These are phyloP conservation scores for Pichia sp. DNA, from an alignment of 1,139 yeast species.

Conservation along the genomic window DNA sequence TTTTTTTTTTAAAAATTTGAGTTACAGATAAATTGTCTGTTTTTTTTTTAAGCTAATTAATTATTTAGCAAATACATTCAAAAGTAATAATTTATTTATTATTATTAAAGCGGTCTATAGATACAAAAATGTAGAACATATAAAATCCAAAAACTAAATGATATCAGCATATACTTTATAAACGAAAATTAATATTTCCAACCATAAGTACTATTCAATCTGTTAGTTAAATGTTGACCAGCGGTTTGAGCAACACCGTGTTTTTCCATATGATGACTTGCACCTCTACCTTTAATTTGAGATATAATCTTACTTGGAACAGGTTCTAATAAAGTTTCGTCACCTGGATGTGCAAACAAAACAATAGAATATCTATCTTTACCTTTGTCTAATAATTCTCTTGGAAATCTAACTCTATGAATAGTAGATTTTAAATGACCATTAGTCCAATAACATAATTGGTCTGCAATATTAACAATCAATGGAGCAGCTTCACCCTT, in stretches of 20 bases:
- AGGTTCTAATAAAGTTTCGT: slow-evolving; percentile 57
- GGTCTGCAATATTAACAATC: slow-evolving; percentile 52
- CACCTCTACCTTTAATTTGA: slow-evolving; percentile 42
- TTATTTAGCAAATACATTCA: too few relatives aligned
- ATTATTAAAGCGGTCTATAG: too few relatives aligned
- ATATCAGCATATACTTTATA: too few relatives aligned
- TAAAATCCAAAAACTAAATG: background rate
- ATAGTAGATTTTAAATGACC: slow-evolving; percentile 49
- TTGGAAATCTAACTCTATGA: slow-evolving; percentile 58
- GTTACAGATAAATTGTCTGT: too few relatives aligned
- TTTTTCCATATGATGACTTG: slow-evolving; percentile 33
- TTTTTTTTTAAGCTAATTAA: too few relatives aligned
- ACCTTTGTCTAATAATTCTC: slow-evolving; percentile 46
- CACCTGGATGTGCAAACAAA: slow-evolving; percentile 75
- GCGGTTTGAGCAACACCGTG: slow-evolving; percentile 49
- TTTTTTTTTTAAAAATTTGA: too few relatives aligned
- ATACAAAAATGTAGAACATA: too few relatives aligned
- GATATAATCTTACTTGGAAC: slow-evolving; percentile 57
- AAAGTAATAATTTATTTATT: too few relatives aligned
- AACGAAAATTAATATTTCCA: slow-evolving; percentile 18
- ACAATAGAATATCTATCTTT: slow-evolving; percentile 75
- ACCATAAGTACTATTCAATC: slow-evolving; percentile 62
- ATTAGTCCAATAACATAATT: slow-evolving; percentile 52
- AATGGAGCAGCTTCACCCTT: slow-evolving; percentile 43
- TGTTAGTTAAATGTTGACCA: slow-evolving; percentile 54